phyloP scores from a whole-genome alignment of 108 stramenopile species.

The Aurantiochytrium sp. region DNA sequence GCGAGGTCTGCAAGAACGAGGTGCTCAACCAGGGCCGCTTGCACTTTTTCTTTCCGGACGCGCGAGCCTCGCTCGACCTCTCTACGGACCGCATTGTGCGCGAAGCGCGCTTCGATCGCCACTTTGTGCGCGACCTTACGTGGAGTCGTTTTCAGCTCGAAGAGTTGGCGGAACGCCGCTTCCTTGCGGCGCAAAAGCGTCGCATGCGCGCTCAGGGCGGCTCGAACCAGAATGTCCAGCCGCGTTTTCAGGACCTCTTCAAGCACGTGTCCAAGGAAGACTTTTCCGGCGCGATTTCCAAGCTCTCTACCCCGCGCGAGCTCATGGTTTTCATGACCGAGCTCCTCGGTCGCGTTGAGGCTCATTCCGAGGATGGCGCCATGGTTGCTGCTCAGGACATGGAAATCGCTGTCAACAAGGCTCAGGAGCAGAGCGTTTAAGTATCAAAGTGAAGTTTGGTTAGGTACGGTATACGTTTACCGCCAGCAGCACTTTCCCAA shows the following conservation, averaged over 20 bases:
- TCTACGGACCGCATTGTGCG: slow-evolving; percentile 13
- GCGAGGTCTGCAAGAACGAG: slow-evolving; percentile 19
- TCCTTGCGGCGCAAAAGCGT: neutral
- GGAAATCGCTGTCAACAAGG: slow-evolving; percentile 15
- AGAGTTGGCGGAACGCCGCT: neutral
- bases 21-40: slow-evolving; percentile 8
- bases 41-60: neutral
- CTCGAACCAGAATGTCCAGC: neutral
- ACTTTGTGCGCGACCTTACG: neutral
- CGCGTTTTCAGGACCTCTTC: neutral
- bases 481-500: too few relatives aligned
- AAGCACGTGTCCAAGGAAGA: slow-evolving; percentile 6
- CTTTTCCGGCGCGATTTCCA: slow-evolving; percentile 10
- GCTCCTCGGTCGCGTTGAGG: neutral
- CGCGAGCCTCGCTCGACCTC: neutral
- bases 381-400: slow-evolving; percentile 12
- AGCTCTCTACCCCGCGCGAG: slow-evolving; percentile 1
- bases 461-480: too few relatives aligned
- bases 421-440: neutral
- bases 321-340: slow-evolving; percentile 18
- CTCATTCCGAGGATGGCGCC: neutral
- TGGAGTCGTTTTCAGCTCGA: slow-evolving; percentile 14
- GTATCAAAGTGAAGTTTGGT: neutral
- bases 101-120: slow-evolving; percentile 6
- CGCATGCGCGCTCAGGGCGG: neutral